Evolutionary conservation across 2,329 filamentous ascomycete genomes (phyloP), one percentile per base, ranked within the genome.

Genomic region (Fusarium xyrophilum): DNA sequence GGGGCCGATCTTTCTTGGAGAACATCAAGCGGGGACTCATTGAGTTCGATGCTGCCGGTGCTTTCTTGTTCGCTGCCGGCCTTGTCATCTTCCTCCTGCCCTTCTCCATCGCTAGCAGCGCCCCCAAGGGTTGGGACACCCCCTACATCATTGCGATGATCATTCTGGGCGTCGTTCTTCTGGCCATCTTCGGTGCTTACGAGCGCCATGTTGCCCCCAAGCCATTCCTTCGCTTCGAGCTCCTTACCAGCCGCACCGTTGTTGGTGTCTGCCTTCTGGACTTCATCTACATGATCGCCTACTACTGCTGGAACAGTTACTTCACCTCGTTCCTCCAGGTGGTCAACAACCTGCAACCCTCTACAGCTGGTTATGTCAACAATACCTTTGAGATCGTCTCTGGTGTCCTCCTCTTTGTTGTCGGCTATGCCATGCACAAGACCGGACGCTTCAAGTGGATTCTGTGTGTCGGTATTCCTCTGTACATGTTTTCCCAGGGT

Each of bases 1-100:
- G 79, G 66, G 80, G 79, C 1, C 82, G 86, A 9, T 84, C 80
- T 5, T 33, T 78, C 3, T 27, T 74, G 12, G 79, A 88, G 69
- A 85, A 80, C 10, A 68, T 87, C 38, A 72, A 68, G 47, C 62
- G 65, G 54, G 71, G 58, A 40, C 19, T 71, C 0, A 38, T 68
- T 9, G 70, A 72, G 52, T 74, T 74, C n/a, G 72, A 74, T 17
- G 74, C 57, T 28, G 52, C 85, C 5, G 86, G 86, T 7, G 78
- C 86, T 48, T 72, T 87, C 25, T 75, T 88, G 38, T 77, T 87
- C 62, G 83, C 84, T 30, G 81, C 79, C 6, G 82, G 84, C 9
- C 82, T 85, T 52, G 81, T 82, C 38, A 79, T 88, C 53, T 80
- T 88, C 28, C 78, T 88, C 15, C 81, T 91, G 2, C 88, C 89